Conservation (phyloP, 768 basidiomycete species). For the Rhizopogon vulgaris region DNA sequence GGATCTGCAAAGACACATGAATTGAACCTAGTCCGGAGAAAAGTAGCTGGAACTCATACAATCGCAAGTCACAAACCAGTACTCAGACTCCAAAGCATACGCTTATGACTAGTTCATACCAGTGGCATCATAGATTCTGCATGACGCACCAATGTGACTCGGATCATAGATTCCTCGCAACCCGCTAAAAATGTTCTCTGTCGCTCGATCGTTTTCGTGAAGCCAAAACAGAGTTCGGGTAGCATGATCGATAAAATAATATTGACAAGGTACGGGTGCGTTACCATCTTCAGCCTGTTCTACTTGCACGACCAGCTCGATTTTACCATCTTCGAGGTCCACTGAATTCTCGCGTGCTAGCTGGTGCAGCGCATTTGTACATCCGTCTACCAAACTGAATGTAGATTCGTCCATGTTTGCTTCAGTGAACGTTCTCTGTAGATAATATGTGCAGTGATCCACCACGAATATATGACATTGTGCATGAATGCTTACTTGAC, state of each 20-base stretch:
- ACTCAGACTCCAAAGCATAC: conserved; percentile 1
- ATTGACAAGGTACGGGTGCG: not conserved
- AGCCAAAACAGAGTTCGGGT: not conserved
- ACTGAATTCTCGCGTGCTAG: not conserved
- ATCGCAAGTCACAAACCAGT: not conserved
- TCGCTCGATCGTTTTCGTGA: not conserved
- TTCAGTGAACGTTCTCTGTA: not conserved
- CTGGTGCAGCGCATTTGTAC: not conserved
- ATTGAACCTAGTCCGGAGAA: not conserved
- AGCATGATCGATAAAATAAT: conserved; percentile 3
- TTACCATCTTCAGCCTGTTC: not conserved
- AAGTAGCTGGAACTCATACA: not conserved
- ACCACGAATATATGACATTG: too few species aligned
- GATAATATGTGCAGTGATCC: not conserved
- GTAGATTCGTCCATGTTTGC: not conserved
- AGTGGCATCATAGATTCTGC: too few species aligned
- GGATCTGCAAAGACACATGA: not conserved
- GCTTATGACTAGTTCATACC: not conserved
- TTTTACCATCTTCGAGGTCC: not conserved
- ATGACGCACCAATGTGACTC: conserved; percentile 2
- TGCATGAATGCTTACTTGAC: not conserved
- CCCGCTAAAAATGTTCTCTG: not conserved
- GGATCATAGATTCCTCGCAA: not conserved
- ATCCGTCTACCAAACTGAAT: not conserved
- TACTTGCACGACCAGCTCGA: not conserved